These are phyloP conservation scores for Caloboletus inedulis DNA, from an alignment of 1,284 basidiomycete genomes.

Conservation along the genomic window DNA sequence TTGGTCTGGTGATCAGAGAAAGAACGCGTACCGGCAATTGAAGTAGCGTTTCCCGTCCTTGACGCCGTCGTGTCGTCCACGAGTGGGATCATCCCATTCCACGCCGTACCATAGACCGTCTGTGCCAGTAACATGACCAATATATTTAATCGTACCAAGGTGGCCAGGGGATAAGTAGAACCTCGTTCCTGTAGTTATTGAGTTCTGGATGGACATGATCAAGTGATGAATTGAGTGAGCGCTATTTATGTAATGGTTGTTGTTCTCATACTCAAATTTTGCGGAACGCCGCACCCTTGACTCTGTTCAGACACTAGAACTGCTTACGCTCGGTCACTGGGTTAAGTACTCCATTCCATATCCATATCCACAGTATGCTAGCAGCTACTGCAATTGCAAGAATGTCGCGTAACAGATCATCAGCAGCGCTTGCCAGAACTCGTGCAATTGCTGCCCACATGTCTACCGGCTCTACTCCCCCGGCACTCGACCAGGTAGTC, in stretches of 20 bases:
- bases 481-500: slow-evolving; percentile 27
- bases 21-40: slow-evolving; percentile 59
- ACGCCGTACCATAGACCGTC: slow-evolving; percentile 84
- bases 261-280: slow-evolving; percentile 15
- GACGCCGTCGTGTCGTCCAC: slow-evolving; percentile 86
- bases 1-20: neutral
- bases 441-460: slow-evolving; percentile 58
- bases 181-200: slow-evolving; percentile 46
- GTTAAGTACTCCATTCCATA: neutral
- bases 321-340: slow-evolving; percentile 1
- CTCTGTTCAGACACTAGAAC: neutral
- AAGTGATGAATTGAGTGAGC: neutral
- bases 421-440: slow-evolving; percentile 46
- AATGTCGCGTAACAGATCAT: slow-evolving; percentile 32
- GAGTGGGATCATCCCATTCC: slow-evolving; percentile 86
- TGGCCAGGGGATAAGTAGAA: slow-evolving; percentile 45
- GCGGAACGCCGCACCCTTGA: neutral
- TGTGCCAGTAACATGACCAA: slow-evolving; percentile 65
- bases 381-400: slow-evolving; percentile 24
- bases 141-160: slow-evolving; percentile 69
- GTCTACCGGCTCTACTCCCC: slow-evolving; percentile 35
- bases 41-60: slow-evolving; percentile 83
- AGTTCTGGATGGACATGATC: slow-evolving; percentile 20
- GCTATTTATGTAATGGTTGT: slow-evolving; percentile 17
- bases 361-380: slow-evolving; percentile 29